These are phyloP conservation scores for Irpex lacteus DNA, from an alignment of 1,284 basidiomycete genomes.

Conservation along the genomic window DNA sequence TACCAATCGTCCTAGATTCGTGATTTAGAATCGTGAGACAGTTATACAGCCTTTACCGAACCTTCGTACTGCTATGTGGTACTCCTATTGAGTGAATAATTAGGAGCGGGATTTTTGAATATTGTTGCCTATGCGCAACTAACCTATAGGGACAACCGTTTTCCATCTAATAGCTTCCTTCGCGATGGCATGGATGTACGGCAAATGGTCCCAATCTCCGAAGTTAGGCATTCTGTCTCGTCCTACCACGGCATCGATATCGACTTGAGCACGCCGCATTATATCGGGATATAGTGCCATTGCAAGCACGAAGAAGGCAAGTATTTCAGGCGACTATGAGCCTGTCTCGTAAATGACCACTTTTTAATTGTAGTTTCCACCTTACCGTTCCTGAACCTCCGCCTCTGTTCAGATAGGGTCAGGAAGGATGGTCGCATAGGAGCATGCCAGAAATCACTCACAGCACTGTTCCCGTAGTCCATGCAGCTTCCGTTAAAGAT, in stretches of 20 bases:
- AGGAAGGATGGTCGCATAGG: not conserved
- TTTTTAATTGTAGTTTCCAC: not conserved
- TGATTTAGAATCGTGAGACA: not conserved
- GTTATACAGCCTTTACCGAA: not conserved
- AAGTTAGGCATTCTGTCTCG: constrained; percentile 11
- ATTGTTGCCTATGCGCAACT: not conserved
- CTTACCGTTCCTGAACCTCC: not conserved
- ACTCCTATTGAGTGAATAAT: not conserved
- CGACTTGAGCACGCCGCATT: constrained; percentile 9
- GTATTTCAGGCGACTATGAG: not conserved
- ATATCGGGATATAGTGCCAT: constrained; percentile 12
- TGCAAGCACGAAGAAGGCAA: constrained; percentile 11
- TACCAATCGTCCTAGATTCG: not conserved
- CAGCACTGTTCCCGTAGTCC: not conserved
- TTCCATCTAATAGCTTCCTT: constrained; percentile 22
- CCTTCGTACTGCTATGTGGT: not conserved
- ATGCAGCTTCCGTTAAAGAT: not conserved
- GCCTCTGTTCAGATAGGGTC: not conserved
- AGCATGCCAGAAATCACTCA: not conserved
- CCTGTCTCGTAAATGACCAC: not conserved
- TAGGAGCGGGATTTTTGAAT: not conserved
- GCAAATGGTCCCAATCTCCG: constrained; percentile 7
- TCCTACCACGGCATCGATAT: constrained; percentile 15
- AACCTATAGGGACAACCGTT: constrained; percentile 19
- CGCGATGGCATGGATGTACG: constrained; percentile 24